These are phyloP conservation scores for Neurospora sp. DNA, from an alignment of 495 filamentous ascomycete species.

Conservation along the genomic window DNA sequence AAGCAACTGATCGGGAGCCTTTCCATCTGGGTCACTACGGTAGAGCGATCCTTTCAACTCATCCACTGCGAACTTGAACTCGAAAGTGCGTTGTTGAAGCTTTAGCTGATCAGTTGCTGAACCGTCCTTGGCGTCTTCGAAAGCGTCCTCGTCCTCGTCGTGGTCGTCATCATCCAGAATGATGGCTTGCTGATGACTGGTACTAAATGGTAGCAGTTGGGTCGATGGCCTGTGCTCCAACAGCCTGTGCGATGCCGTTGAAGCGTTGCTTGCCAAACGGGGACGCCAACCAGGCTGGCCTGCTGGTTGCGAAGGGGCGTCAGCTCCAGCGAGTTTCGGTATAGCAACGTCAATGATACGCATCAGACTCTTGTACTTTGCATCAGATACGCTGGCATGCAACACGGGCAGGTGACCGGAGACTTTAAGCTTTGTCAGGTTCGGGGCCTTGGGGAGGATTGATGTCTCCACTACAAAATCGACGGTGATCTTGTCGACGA, in stretches of 20 bases:
- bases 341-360: conserved; percentile 91
- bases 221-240: conserved; percentile 25
- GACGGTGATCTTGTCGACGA: conserved; percentile 94
- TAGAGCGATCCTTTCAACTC: conserved; percentile 86
- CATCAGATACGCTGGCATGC: conserved; percentile 83
- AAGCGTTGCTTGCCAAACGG: conserved; percentile 31
- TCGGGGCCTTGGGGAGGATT: conserved; percentile 86
- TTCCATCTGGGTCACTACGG: conserved; percentile 70
- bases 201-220: conserved; percentile 36
- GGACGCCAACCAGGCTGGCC: conserved; percentile 44
- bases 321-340: conserved; percentile 62
- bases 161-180: conserved; percentile 71
- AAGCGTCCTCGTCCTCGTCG: conserved; percentile 51
- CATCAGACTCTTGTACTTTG: conserved; percentile 95
- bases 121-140: conserved; percentile 53
- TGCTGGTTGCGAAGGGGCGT: conserved; percentile 14
- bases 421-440: conserved; percentile 84
- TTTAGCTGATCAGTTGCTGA: conserved; percentile 51
- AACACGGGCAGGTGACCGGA: conserved; percentile 87
- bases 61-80: conserved; percentile 93
- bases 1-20: conserved; percentile 67
- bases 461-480: conserved; percentile 87
- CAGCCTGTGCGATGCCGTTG: conserved; percentile 20
- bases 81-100: conserved; percentile 78
- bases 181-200: conserved; percentile 60